Percentiles rank a stretch among this genome's conserved stretches.
These are phyloP conservation scores for Ganoderma sinense DNA, from an alignment of 1,284 basidiomycete species.

Conservation along the genomic window DNA sequence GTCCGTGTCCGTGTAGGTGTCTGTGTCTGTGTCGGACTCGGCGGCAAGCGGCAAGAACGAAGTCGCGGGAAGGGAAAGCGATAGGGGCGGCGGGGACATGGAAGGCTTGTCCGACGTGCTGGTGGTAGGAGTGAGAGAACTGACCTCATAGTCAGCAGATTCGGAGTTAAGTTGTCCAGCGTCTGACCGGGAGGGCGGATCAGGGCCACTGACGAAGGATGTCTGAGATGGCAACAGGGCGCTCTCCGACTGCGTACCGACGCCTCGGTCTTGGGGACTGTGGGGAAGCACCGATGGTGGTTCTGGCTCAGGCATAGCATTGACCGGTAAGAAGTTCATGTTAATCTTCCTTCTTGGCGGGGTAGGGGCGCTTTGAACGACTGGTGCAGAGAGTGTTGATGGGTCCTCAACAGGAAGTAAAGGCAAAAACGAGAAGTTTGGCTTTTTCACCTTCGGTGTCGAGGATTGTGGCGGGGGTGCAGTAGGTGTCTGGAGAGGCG, in stretches of 20 bases:
- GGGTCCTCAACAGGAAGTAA: constrained; percentile 37
- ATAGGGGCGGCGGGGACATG: constrained; percentile 14
- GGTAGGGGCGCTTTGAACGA: constrained; percentile 16
- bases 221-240: constrained; percentile 23
- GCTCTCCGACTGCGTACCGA: background rate
- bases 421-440: constrained; percentile 38
- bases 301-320: constrained; percentile 26
- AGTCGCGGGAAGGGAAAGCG: constrained; percentile 12
- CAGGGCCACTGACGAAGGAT: constrained; percentile 18
- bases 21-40: constrained; percentile 29
- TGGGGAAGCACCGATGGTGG: constrained; percentile 8
- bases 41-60: constrained; percentile 3
- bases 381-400: constrained; percentile 22
- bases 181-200: constrained; percentile 20
- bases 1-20: constrained; percentile 35
- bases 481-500: background rate
- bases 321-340: constrained; percentile 40
- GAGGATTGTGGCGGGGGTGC: constrained; percentile 15
- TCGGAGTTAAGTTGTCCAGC: constrained; percentile 18
- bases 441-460: constrained; percentile 16
- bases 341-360: constrained; percentile 35
- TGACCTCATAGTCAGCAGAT: constrained; percentile 3
- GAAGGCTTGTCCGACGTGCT: constrained; percentile 1
- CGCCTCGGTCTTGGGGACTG: constrained; percentile 1
- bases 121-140: constrained; percentile 10